phyloP scores from a whole-genome alignment of 2,329 filamentous ascomycete genomes.

The Phialophora tarda region DNA sequence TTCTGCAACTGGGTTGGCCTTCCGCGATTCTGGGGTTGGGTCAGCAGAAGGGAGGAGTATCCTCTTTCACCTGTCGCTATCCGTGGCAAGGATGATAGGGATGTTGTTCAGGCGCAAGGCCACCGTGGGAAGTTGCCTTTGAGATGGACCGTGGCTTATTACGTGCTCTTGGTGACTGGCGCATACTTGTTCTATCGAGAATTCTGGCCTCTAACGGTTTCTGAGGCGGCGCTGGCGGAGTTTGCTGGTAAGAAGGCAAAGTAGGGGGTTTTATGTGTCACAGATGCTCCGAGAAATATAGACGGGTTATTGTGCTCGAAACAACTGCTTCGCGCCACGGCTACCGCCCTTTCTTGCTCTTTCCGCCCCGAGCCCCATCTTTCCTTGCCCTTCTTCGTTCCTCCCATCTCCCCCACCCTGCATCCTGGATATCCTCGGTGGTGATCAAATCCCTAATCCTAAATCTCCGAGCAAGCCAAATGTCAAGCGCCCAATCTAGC shows the following conservation, averaged over 20 bases:
- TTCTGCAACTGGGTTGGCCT: constrained; percentile 95
- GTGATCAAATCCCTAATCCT: constrained; percentile 83
- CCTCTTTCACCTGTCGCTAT: constrained; percentile 30
- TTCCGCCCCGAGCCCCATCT: background rate
- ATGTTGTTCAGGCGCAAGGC: constrained; percentile 37
- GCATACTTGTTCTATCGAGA: constrained; percentile 72
- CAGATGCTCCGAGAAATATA: background rate
- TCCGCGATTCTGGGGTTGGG: constrained; percentile 80
- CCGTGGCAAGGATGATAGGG: constrained; percentile 50
- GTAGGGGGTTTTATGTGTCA: background rate
- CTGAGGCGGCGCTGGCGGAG: constrained; percentile 45
- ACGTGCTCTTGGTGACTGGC: constrained; percentile 74
- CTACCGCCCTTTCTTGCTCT: constrained; percentile 26
- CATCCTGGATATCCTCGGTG: constrained; percentile 85
- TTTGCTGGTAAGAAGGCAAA: constrained; percentile 15
- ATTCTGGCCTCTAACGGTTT: constrained; percentile 74
- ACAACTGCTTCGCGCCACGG: background rate
- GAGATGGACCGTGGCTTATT: constrained; percentile 78
- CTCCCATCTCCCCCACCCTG: constrained; percentile 94
- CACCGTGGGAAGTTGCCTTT: constrained; percentile 47
- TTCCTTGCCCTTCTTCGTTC: constrained; percentile 51
- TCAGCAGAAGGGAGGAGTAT: constrained; percentile 59
- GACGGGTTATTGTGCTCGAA: background rate
- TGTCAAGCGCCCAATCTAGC: constrained; percentile 74
- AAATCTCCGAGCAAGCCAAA: constrained; percentile 67